Conservation (phyloP, 2,329 filamentous ascomycete species). For the Aureobasidium mangrovei region DNA sequence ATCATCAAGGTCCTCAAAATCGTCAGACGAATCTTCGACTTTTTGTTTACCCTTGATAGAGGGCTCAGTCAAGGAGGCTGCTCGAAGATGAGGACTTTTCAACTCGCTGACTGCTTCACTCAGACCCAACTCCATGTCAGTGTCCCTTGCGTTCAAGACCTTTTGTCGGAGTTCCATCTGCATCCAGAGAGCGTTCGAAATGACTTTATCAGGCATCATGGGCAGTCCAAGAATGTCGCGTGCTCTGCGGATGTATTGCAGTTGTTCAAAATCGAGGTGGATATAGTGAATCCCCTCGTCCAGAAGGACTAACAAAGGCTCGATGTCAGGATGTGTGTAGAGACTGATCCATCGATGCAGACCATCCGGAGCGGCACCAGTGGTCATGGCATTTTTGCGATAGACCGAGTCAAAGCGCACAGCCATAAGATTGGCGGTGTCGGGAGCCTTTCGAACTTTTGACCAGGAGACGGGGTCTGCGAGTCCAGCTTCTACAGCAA, state of each 20-base stretch:
- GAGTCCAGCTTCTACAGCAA: conserved; percentile 41
- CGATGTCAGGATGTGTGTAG: conserved; percentile 47
- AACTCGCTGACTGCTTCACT: conserved; percentile 30
- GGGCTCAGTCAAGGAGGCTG: neutral
- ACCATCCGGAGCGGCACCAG: conserved; percentile 33
- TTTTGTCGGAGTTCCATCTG: conserved; percentile 48
- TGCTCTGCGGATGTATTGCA: conserved; percentile 45
- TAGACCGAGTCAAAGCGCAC: conserved; percentile 46
- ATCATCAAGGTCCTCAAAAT: conserved; percentile 25
- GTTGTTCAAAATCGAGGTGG: conserved; percentile 50
- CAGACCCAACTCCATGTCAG: conserved; percentile 45
- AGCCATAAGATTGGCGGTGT: conserved; percentile 41
- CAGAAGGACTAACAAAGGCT: conserved; percentile 46
- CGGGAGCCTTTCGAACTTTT: conserved; percentile 38
- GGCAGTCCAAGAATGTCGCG: conserved; percentile 46
- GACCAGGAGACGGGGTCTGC: conserved; percentile 35
- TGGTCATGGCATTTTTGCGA: conserved; percentile 35
- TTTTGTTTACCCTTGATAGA: conserved; percentile 39
- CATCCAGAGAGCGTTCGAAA: conserved; percentile 49
- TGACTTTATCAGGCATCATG: conserved; percentile 46
- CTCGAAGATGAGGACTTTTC: neutral
- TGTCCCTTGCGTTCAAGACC: conserved; percentile 44
- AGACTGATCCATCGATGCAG: conserved; percentile 42
- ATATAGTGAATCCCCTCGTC: conserved; percentile 53
- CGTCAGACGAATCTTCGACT: conserved; percentile 16